phyloP scores from a whole-genome alignment of 1,284 basidiomycete species.

The Microbotryomycetes sp. region DNA sequence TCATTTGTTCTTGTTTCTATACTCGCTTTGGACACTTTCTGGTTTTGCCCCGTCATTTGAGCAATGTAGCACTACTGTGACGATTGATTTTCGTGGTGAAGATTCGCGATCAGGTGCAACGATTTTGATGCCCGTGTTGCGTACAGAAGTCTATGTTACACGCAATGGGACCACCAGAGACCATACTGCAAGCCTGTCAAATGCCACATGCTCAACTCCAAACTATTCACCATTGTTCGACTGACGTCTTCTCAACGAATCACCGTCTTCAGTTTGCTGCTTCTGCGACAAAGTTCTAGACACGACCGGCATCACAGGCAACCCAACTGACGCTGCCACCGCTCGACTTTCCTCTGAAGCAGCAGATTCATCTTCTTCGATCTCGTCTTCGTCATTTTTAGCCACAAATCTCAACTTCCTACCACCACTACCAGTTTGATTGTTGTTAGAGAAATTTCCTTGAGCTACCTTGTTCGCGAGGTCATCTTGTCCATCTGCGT shows the following conservation, averaged over 20 bases:
- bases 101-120: no score
- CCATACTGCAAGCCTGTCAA: background rate
- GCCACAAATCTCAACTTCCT: background rate
- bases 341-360: no score
- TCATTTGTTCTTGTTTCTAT: background rate
- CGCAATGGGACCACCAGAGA: no score
- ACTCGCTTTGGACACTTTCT: background rate
- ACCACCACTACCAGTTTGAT: background rate
- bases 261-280: no score
- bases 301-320: background rate
- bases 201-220: no score
- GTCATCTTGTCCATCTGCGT: background rate
- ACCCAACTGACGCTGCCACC: background rate
- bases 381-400: background rate
- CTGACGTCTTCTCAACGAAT: background rate
- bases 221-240: background rate
- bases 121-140: no score
- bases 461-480: background rate
- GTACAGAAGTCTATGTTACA: no score
- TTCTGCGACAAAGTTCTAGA: background rate
- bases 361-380: background rate
- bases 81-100: background rate
- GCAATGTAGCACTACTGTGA: background rate
- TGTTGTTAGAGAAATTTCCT: background rate
- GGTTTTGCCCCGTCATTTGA: background rate